phyloP scores from a whole-genome alignment of 257 asterid genomes.

The Fraxinus pennsylvanica region DNA sequence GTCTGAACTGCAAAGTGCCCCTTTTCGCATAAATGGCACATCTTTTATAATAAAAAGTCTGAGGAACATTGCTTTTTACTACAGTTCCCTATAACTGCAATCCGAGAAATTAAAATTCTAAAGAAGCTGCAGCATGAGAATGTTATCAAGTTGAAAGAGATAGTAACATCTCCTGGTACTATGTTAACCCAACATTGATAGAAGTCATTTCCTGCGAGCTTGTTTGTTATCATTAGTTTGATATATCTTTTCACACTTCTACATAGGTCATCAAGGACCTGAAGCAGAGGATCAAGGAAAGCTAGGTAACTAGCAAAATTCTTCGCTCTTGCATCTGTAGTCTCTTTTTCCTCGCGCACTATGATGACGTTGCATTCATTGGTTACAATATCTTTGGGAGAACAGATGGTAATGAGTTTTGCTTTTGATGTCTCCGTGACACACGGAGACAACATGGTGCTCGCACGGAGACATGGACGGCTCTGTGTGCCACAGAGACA shows the following conservation, averaged over 20 bases:
- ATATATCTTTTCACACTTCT: slow-evolving; percentile 16
- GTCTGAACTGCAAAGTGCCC: slow-evolving; percentile 11
- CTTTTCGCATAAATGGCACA: slow-evolving; percentile 21
- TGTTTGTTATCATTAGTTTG: slow-evolving; percentile 2
- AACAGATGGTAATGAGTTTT: slow-evolving; percentile 66
- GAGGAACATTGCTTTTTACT: slow-evolving; percentile 18
- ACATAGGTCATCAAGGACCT: slow-evolving; percentile 55
- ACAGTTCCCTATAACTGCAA: slow-evolving; percentile 95
- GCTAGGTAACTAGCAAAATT: slow-evolving; percentile 52
- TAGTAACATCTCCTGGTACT: slow-evolving; percentile 90
- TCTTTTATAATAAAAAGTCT: slow-evolving; percentile 18
- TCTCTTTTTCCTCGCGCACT: slow-evolving; percentile 6
- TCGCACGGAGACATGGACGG: no score
- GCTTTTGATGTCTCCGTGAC: no score
- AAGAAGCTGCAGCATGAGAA: slow-evolving; percentile 91
- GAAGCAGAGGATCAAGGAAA: slow-evolving; percentile 65
- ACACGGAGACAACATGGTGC: no score
- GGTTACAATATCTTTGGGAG: slow-evolving; percentile 21
- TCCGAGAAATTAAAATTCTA: slow-evolving; percentile 87
- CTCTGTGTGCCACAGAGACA: no score
- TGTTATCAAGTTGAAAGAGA: slow-evolving; percentile 86
- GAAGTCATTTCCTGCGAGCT: slow-evolving; percentile 17
- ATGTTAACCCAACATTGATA: slow-evolving; percentile 13
- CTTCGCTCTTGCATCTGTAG: background rate
- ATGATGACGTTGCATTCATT: slow-evolving; percentile 19